Evolutionary conservation across 1,284 basidiomycete species (phyloP).

Genomic region (Leccinum ambiguum): DNA sequence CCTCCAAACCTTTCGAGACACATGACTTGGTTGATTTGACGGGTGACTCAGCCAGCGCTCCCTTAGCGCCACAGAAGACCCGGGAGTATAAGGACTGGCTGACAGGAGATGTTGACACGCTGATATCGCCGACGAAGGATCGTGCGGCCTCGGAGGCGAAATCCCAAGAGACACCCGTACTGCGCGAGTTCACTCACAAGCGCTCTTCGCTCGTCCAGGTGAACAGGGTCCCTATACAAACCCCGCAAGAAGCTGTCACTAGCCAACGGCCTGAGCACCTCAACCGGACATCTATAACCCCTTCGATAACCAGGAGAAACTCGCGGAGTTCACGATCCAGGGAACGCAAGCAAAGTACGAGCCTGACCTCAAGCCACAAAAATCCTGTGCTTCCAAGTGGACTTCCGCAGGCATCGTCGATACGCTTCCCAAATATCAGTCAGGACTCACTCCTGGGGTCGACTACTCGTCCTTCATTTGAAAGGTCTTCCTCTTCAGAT

Average conservation of each 20-base stretch:
- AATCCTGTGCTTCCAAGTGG: constrained; percentile 20
- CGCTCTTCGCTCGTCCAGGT: constrained; percentile 63
- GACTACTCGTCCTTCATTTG: constrained; percentile 13
- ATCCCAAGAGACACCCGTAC: constrained; percentile 39
- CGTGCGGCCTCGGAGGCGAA: constrained; percentile 16
- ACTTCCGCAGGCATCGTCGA: constrained; percentile 7
- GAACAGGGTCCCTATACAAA: constrained; percentile 43
- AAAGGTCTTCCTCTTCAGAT: constrained; percentile 22
- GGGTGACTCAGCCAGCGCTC: constrained; percentile 10
- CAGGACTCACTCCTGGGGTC: constrained; percentile 8
- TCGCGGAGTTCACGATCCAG: constrained; percentile 27
- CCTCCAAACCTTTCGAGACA: constrained; percentile 20
- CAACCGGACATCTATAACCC: constrained; percentile 24
- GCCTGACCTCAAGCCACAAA: constrained; percentile 13
- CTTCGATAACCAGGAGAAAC: constrained; percentile 28
- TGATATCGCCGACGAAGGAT: constrained; percentile 24
- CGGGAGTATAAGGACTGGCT: constrained; percentile 61
- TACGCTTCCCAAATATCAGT: constrained; percentile 16
- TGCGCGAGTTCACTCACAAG: constrained; percentile 69
- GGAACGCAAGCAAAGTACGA: constrained; percentile 25
- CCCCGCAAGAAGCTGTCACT: constrained; percentile 48
- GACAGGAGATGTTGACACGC: constrained; percentile 56
- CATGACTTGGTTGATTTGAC: constrained; percentile 25
- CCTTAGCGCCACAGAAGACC: constrained; percentile 17
- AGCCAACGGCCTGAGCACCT: constrained; percentile 36